These are phyloP conservation scores for Nemania sp. DNA, from an alignment of 2,329 filamentous ascomycete species.

Conservation along the genomic window DNA sequence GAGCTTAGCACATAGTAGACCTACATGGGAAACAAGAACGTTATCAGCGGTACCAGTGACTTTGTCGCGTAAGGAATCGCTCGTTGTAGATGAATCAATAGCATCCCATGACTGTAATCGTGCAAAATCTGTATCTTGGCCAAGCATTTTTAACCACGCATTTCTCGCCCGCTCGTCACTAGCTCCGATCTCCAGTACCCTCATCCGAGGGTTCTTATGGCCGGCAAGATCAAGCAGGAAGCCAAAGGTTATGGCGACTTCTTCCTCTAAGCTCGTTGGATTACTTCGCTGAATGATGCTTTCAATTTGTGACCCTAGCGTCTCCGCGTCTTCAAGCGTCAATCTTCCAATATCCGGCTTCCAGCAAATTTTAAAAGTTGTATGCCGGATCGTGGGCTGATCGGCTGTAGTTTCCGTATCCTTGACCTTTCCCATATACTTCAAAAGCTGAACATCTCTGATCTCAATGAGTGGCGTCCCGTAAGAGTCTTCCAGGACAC, in stretches of 20 bases:
- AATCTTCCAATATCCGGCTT: conserved; percentile 24
- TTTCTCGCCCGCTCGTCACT: no score
- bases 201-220: conserved; percentile 25
- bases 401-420: neutral
- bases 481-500: neutral
- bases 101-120: neutral
- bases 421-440: neutral
- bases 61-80: no score
- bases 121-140: neutral
- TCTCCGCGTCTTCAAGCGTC: neutral
- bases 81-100: no score
- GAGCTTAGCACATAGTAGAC: no score
- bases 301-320: neutral
- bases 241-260: neutral
- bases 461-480: neutral
- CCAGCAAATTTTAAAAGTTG: conserved; percentile 6
- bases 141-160: neutral
- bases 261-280: neutral
- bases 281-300: no score
- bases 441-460: neutral
- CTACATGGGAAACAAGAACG: no score
- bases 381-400: neutral
- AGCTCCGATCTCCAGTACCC: neutral
- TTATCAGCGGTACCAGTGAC: no score
- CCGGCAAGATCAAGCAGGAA: conserved; percentile 21